Evolutionary conservation across 2,329 filamentous ascomycete genomes (phyloP).

Genomic region (Nectriaceae sp.): DNA sequence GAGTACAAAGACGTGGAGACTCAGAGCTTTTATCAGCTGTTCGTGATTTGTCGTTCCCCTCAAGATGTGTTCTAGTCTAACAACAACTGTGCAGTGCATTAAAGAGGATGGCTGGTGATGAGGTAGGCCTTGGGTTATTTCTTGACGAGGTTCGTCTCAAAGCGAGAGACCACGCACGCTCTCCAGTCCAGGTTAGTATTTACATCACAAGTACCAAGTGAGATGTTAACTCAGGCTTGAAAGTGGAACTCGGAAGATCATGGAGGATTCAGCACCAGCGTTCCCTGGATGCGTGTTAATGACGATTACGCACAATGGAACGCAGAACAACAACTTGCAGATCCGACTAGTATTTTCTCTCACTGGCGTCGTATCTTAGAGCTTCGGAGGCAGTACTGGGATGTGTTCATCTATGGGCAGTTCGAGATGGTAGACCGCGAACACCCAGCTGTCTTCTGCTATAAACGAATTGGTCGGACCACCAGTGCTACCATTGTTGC

Average conservation of each 20-base stretch:
- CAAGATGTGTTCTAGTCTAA: not conserved
- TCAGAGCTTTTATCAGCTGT: not conserved
- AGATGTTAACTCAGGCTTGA: not conserved
- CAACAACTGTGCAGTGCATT: not conserved
- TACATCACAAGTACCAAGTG: not conserved
- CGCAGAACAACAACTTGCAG: not conserved
- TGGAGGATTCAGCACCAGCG: constrained; percentile 12
- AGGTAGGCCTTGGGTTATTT: not conserved
- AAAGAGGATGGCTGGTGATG: not conserved
- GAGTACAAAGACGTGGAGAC: not conserved
- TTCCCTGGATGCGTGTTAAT: constrained; percentile 20
- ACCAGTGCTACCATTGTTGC: not conserved
- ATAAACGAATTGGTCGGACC: not conserved
- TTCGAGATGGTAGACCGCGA: constrained; percentile 8
- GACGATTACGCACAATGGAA: constrained; percentile 13
- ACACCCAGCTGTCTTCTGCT: not conserved
- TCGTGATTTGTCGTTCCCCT: not conserved
- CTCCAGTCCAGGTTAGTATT: not conserved
- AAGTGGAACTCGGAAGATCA: constrained; percentile 1
- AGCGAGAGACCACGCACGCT: not conserved
- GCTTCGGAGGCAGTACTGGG: not conserved
- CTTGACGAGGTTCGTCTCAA: not conserved
- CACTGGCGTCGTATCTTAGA: not conserved
- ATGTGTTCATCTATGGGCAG: constrained; percentile 14
- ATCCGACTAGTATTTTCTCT: not conserved